Conservation (phyloP, 202 grass and related monocot genomes). For the Hordeum pubiflorum region DNA sequence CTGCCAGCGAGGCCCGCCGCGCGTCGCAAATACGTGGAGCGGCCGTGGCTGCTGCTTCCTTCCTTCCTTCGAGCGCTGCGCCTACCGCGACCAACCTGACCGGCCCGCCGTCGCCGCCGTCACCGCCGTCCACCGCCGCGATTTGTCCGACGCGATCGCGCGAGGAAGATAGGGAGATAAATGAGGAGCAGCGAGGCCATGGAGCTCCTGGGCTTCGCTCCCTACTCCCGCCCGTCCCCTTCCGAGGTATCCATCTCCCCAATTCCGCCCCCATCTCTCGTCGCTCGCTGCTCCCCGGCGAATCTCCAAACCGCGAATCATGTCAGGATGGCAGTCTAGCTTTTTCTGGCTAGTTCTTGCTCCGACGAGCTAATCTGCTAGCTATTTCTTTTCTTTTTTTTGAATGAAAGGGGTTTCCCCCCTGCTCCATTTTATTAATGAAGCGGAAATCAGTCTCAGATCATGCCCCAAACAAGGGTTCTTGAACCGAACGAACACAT, state of each 20-base stretch:
- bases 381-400: slow-evolving; percentile 5
- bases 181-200: slow-evolving; percentile 65
- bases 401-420: too few relatives aligned
- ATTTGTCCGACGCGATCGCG: neutral
- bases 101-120: neutral
- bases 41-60: neutral
- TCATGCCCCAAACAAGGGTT: too few relatives aligned
- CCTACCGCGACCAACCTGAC: slow-evolving; percentile 1
- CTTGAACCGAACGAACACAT: too few relatives aligned
- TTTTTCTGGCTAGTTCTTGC: neutral
- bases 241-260: slow-evolving; percentile 36
- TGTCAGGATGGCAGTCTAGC: neutral
- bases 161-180: neutral
- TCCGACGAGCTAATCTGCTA: neutral
- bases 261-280: neutral
- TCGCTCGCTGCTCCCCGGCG: neutral
- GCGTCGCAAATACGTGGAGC: neutral
- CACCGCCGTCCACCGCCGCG: neutral
- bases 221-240: slow-evolving; percentile 43
- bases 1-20: neutral
- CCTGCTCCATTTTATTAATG: too few relatives aligned
- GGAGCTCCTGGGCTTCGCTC: slow-evolving; percentile 56
- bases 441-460: too few relatives aligned
- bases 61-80: slow-evolving; percentile 12
- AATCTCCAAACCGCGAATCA: neutral